Base-by-base conservation (phyloP, 352 stramenopile genomes). In the Phytophthora podocarpi region DNA sequence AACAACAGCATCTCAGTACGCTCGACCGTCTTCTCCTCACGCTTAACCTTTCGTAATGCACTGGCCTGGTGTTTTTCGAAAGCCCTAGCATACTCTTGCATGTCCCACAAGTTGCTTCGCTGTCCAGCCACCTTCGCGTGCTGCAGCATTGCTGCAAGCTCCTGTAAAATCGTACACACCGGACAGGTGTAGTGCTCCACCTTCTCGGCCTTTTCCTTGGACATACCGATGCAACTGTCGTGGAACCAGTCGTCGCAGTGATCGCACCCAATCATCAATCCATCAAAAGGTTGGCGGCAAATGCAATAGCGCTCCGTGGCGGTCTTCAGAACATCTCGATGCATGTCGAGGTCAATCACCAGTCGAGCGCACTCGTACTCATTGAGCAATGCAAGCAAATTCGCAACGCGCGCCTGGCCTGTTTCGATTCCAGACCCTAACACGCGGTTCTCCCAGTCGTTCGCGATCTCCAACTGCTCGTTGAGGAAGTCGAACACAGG, bases 161-260 rank as follows among this genome's bases (percentile, higher is more conserved):
- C 82, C 55, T 93, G 80, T n/a, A 97, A 77, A 47, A 97, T 90
- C n/a, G 71, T 91, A 64, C 96, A 98, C 16, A 92, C 96, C 24
- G 97, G 82, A 60, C 96, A 98, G 0, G 94, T 94, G 70, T 98
- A 98, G 47, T 98, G 95, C 37, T 98, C 95, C n/a, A 96, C 87
- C 47, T 98, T 98, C 57, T 98, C 93, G 0, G 89, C 95, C 63
- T 98, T 97, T 30, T 97, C 90, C 64, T 96, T 95, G 1, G 86
- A 95, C 76, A 96, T 90, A 5, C 87, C 87, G 61, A 96, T 95
- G 41, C 88, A 96, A 34, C 87, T 90, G 60, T 95, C 88, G 47
- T 96, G 88, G 48, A 95, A 96, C 88, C 88, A 96, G 45, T 96
- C 87, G 43, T 96, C 87, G 53, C 88, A 96, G 53, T 83, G 68